A percentile compares a stretch with the other conserved stretches of the same genome.
These are phyloP conservation scores for Puccinellia tenuiflora DNA, from an alignment of 176 grass and related monocot species.

Conservation along the genomic window DNA sequence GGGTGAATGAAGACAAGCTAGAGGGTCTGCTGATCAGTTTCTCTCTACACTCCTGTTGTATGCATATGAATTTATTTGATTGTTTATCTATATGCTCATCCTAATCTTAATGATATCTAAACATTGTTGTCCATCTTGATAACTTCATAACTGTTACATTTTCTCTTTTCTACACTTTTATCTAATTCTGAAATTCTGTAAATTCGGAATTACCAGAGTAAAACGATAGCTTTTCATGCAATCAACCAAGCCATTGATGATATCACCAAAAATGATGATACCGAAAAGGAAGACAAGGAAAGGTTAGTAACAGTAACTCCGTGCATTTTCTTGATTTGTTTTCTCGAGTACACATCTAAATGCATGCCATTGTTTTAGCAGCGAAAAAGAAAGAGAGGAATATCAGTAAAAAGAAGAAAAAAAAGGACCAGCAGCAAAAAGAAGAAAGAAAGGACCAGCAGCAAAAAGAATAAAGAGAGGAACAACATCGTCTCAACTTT, in stretches of 20 bases:
- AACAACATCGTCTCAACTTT: background rate
- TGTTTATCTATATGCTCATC: background rate
- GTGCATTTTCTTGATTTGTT: background rate
- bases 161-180: background rate
- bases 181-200: background rate
- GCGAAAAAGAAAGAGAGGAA: no score
- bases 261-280: background rate
- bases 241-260: slow-evolving; percentile 29
- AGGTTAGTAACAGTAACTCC: slow-evolving; percentile 21
- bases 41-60: background rate
- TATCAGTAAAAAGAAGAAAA: background rate
- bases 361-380: background rate
- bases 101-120: no score
- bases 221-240: slow-evolving; percentile 59
- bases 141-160: background rate
- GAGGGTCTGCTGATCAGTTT: slow-evolving; percentile 37
- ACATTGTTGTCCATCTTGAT: no score
- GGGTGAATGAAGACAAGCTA: slow-evolving; percentile 84
- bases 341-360: background rate
- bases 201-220: slow-evolving; percentile 35
- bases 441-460: background rate
- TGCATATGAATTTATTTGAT: no score
- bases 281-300: no score
- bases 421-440: background rate
- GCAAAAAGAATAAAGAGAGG: background rate